Evolutionary conservation across 345 rosid genomes (phyloP).

Genomic region (Linum trigynum): DNA sequence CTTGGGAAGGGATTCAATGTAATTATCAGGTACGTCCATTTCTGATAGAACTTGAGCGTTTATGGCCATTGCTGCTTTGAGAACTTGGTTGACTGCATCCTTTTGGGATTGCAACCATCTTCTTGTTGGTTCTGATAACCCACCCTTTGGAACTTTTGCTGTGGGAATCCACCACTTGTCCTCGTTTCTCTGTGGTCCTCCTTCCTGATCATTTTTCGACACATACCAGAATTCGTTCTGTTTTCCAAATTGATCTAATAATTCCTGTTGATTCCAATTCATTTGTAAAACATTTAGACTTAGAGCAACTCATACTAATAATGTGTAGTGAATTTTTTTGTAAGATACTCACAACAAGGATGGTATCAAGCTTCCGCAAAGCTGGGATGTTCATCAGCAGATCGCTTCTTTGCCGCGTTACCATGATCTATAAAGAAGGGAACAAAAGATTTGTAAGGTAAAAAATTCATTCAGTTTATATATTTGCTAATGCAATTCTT

Average conservation of each 20-base stretch:
- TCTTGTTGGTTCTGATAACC: constrained; percentile 52
- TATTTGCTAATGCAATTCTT: background rate
- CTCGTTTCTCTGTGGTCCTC: constrained; percentile 36
- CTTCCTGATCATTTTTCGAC: constrained; percentile 42
- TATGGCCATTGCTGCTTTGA: constrained; percentile 92
- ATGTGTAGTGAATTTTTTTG: background rate
- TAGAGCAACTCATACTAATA: background rate
- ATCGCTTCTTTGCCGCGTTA: constrained; percentile 74
- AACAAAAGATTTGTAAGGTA: background rate
- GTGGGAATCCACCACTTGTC: constrained; percentile 96
- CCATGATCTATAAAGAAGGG: constrained; percentile 55
- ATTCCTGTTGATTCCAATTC: constrained; percentile 38
- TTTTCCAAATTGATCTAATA: constrained; percentile 56
- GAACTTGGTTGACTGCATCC: constrained; percentile 93
- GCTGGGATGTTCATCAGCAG: constrained; percentile 83
- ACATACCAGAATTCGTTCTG: constrained; percentile 82
- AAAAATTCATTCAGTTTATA: background rate
- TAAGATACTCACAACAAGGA: constrained; percentile 57
- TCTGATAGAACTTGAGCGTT: constrained; percentile 91
- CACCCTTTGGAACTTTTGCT: constrained; percentile 62
- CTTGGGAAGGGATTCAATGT: constrained; percentile 89
- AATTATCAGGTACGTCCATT: constrained; percentile 80
- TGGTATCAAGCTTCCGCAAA: constrained; percentile 71
- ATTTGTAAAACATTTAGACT: background rate
- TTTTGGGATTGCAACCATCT: constrained; percentile 71